Base-by-base conservation (phyloP, 805 yeast genomes). In the Hanseniaspora hatyaiensis region DNA sequence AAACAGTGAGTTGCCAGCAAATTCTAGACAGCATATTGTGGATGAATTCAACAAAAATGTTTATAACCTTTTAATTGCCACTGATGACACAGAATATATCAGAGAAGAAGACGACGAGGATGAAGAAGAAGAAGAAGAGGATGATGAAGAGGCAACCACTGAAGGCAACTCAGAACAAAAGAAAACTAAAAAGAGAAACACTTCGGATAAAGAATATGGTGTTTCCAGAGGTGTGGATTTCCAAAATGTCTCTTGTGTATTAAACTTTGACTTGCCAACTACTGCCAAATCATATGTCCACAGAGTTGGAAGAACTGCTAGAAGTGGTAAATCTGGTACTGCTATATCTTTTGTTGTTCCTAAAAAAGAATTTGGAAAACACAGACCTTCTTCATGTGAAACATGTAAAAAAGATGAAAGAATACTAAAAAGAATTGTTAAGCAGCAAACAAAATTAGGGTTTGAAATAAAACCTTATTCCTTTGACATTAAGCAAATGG, bases 161-260 rank as follows among this genome's bases (percentile, higher is more conserved):
- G 40, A 47, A 47, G 52, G 54, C 53, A 48, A 53, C 50, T 34
- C 54, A 23, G 53, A 59, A 52, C 49, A 53, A 41, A 54, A 54
- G 38, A 50, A 60, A 18, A 37, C 38, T 9, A 55, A 58, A 54
- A 59, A 47, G 8, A 54, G 54, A 42, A 53, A 58, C 4, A 68
- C 66, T 49, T 70, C 73, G 50, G 87, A 81, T 57, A 72, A 69
- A 52, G 97, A 92, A 57, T 92, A 82, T 60, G 94, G 96, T 53
- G 96, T 88, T 34, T 82, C 96, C 22, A 77, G 98, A 64, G 98
- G 98, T 59, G 94, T 92, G 33, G 98, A 92, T 65, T 92, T 92
- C 71, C 80, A 75, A 57, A 89, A 92, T 57, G 97, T 92, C 51
- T 92, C 96, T 8, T 92, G 97, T 67, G 98, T 92, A 6, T 69